These are phyloP conservation scores for Pseudopithomyces chartarum DNA, from an alignment of 2,329 filamentous ascomycete genomes.

Conservation along the genomic window DNA sequence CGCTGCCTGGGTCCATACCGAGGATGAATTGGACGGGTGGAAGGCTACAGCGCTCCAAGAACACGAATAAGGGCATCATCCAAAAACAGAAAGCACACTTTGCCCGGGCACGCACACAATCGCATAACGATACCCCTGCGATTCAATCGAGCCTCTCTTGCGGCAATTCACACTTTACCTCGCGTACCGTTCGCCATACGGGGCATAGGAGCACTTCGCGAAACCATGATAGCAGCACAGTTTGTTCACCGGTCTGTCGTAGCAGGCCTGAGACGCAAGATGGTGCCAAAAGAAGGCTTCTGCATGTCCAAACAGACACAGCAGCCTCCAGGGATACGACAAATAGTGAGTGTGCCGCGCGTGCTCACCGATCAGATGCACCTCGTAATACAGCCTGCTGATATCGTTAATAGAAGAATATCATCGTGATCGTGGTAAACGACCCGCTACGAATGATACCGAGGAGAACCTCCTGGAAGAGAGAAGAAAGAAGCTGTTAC, in stretches of 20 bases:
- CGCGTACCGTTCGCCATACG: constrained; percentile 16
- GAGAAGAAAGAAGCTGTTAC: constrained; percentile 35
- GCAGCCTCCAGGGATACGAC: neutral
- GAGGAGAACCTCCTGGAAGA: constrained; percentile 32
- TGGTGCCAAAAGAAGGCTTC: neutral
- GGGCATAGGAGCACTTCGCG: constrained; percentile 12
- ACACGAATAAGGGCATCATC: constrained; percentile 40
- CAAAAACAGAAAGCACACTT: constrained; percentile 55
- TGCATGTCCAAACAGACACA: neutral
- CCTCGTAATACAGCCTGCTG: constrained; percentile 11
- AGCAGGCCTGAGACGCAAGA: neutral
- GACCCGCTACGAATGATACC: constrained; percentile 7
- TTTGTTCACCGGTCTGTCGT: neutral
- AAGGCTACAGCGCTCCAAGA: constrained; percentile 45
- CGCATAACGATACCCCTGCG: constrained; percentile 26
- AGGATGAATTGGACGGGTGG: constrained; percentile 58
- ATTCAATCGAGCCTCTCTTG: constrained; percentile 30
- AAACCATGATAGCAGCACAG: neutral
- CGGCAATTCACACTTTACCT: constrained; percentile 14
- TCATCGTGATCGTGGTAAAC: constrained; percentile 11
- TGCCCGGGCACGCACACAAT: constrained; percentile 44
- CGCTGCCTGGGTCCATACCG: neutral
- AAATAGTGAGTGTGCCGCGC: constrained; percentile 13
- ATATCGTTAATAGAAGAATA: constrained; percentile 2
- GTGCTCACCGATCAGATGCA: constrained; percentile 16